phyloP scores from a whole-genome alignment of 768 basidiomycete species.

The Coprinellus aureogranulatus region DNA sequence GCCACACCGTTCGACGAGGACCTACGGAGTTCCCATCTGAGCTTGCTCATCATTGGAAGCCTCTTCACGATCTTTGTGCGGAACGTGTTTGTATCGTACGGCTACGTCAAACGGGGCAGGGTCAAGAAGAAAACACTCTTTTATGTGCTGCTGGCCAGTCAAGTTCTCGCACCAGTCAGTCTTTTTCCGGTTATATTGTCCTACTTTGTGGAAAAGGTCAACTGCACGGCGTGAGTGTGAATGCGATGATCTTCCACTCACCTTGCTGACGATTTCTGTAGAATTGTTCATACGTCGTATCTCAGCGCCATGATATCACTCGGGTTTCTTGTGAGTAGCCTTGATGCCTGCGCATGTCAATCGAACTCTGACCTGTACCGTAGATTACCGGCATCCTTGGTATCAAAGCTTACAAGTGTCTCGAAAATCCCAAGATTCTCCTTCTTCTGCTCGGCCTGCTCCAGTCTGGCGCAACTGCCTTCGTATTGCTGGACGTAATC shows the following conservation, averaged over 20 bases:
- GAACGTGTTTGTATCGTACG: slow-evolving; percentile 48
- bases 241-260: background rate
- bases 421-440: slow-evolving; percentile 58
- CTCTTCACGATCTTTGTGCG: slow-evolving; percentile 51
- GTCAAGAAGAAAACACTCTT: slow-evolving; percentile 61
- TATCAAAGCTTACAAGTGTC: slow-evolving; percentile 63
- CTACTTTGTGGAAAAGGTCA: slow-evolving; percentile 38
- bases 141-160: slow-evolving; percentile 53
- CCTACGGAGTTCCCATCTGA: slow-evolving; percentile 36
- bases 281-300: slow-evolving; percentile 37
- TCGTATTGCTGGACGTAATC: slow-evolving; percentile 43
- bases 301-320: slow-evolving; percentile 35
- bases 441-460: slow-evolving; percentile 41
- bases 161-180: slow-evolving; percentile 47
- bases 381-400: slow-evolving; percentile 65
- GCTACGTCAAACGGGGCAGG: slow-evolving; percentile 53
- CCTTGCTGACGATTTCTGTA: slow-evolving; percentile 12
- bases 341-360: background rate
- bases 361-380: background rate
- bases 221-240: slow-evolving; percentile 47
- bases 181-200: slow-evolving; percentile 44
- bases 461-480: slow-evolving; percentile 37
- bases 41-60: slow-evolving; percentile 47
- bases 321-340: slow-evolving; percentile 35
- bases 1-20: slow-evolving; percentile 46